These are phyloP conservation scores for Cryptosporidium ubiquitum DNA, from an alignment of 169 alveolate genomes.

Conservation along the genomic window DNA sequence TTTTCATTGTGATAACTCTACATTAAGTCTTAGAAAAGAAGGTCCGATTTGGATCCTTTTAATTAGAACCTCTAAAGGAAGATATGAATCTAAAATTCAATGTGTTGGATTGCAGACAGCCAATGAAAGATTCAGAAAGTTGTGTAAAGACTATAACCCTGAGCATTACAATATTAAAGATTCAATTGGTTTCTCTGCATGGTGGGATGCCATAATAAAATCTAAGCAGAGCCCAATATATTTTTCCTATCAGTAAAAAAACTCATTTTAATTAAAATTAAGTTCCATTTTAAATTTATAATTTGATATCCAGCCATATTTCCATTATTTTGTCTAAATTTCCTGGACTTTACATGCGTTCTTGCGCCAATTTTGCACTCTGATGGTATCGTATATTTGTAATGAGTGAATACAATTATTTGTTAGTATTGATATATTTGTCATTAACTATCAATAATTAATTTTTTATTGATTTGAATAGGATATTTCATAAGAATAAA, in stretches of 20 bases:
- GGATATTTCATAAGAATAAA: not conserved
- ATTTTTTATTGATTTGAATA: too few relatives aligned
- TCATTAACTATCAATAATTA: too few relatives aligned
- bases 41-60: slow-evolving; percentile 65
- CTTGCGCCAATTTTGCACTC: not conserved
- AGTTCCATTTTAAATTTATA: not conserved
- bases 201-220: slow-evolving; percentile 72
- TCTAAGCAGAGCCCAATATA: slow-evolving; percentile 34
- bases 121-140: slow-evolving; percentile 58
- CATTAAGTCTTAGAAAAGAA: slow-evolving; percentile 56
- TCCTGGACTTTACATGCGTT: not conserved
- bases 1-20: slow-evolving; percentile 56
- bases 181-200: slow-evolving; percentile 56
- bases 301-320: not conserved
- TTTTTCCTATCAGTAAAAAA: slow-evolving; percentile 11
- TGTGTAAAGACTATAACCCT: slow-evolving; percentile 56
- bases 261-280: not conserved
- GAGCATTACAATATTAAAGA: slow-evolving; percentile 36
- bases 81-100: slow-evolving; percentile 63
- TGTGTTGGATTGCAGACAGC: slow-evolving; percentile 70
- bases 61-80: slow-evolving; percentile 27
- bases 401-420: not conserved
- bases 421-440: not conserved
- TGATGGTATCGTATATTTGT: slow-evolving; percentile 2
- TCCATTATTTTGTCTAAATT: not conserved